A percentile compares a stretch with the other conserved stretches of the same genome.
phyloP scores from a whole-genome alignment of 176 grass and related monocot genomes.

The Triticum dicoccoides region DNA sequence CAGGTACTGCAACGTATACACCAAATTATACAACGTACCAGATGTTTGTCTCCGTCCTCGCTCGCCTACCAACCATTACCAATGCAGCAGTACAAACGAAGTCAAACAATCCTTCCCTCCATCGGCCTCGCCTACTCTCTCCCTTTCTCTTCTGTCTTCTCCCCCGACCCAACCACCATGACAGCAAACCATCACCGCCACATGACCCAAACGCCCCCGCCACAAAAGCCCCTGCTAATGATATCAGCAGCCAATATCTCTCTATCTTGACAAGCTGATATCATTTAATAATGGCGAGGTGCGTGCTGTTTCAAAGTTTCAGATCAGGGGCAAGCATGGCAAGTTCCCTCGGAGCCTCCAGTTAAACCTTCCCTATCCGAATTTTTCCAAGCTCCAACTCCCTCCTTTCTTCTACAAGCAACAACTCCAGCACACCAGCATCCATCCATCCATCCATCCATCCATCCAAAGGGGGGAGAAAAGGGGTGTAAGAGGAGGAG shows the following conservation, averaged over 20 bases:
- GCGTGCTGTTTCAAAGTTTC: slow-evolving; percentile 23
- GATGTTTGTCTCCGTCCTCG: background rate
- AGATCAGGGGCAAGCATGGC: slow-evolving; percentile 37
- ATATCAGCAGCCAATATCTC: background rate
- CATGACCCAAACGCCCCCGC: slow-evolving; percentile 55
- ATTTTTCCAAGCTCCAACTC: slow-evolving; percentile 7
- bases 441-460: slow-evolving; percentile 1
- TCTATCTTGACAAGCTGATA: background rate
- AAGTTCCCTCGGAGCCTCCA: slow-evolving; percentile 13
- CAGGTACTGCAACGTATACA: background rate
- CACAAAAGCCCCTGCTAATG: background rate
- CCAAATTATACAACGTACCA: background rate
- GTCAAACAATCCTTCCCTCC: slow-evolving; percentile 53
- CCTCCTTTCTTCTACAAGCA: slow-evolving; percentile 32
- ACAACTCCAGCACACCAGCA: slow-evolving; percentile 73
- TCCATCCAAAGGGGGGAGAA: slow-evolving; percentile 23
- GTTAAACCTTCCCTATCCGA: slow-evolving; percentile 75
- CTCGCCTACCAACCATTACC: background rate
- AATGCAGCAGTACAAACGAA: slow-evolving; percentile 40
- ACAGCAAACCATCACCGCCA: slow-evolving; percentile 48
- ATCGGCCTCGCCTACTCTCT: slow-evolving; percentile 16
- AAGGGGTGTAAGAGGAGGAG: slow-evolving; percentile 1
- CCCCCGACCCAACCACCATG: slow-evolving; percentile 58
- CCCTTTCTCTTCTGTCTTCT: slow-evolving; percentile 26
- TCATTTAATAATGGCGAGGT: background rate